These are phyloP conservation scores for Thraustotheca clavata DNA, from an alignment of 352 stramenopile genomes.

Conservation along the genomic window DNA sequence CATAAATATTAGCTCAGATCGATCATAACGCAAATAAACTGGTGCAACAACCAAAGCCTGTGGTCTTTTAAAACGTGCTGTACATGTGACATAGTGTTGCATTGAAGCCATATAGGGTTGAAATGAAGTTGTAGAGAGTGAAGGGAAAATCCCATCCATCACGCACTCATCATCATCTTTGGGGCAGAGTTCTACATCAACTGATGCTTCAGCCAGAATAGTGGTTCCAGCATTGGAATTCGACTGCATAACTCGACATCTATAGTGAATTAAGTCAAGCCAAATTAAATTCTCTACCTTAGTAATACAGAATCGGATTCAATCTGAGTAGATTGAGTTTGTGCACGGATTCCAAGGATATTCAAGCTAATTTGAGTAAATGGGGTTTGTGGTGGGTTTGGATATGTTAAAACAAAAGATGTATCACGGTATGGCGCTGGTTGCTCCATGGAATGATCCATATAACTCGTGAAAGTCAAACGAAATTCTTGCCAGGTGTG, in stretches of 20 bases:
- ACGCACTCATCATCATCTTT: background rate
- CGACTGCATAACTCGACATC: background rate
- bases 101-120: background rate
- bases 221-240: background rate
- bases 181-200: constrained; percentile 5
- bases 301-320: too few species aligned
- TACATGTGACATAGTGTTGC: background rate
- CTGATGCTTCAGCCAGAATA: background rate
- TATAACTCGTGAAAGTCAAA: background rate
- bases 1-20: background rate
- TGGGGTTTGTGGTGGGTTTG: background rate
- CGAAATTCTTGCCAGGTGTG: background rate
- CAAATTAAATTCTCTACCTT: too few species aligned
- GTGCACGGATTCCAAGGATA: constrained; percentile 2
- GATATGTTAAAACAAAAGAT: background rate
- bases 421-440: background rate
- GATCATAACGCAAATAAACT: background rate
- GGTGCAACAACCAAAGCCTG: background rate
- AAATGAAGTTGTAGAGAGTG: background rate
- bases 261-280: background rate
- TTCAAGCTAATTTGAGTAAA: background rate
- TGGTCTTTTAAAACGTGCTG: background rate
- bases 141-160: background rate
- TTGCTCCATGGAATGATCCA: background rate
- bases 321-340: background rate